Evolutionary conservation across 192 early-diverging fungal genomes (phyloP), one percentile per base, ranked within the genome.

Genomic region (Backusella macrospora): DNA sequence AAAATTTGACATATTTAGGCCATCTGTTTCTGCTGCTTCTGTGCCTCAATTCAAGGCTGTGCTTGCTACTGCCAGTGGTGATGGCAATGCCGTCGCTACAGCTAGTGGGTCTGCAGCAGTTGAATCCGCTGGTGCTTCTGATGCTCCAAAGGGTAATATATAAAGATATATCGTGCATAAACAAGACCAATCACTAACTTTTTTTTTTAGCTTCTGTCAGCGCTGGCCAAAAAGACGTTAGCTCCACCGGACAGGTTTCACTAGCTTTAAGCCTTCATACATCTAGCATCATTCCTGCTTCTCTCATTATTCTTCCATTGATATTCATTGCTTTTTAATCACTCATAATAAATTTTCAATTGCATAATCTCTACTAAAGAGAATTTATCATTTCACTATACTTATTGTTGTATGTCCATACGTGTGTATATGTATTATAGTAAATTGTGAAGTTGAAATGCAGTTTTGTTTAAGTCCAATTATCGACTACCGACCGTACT

Each of bases 211-310:
- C 52, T 59, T 59, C 52, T 59, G 21, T 4, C 10, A 59, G 52
- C 26, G 52, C 21, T 59, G 52, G 52, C 9, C 52, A 59, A 59
- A 59, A 59, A 59, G 52, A 59, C 26, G 5, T 59, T 26, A 59
- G 21, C 13, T 26, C 52, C 52, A 59, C 52, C 21, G 52, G 52
- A 59, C 52, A 59, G 52, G 52, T 59, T 59, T 59, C 52, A 59
- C 52, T 59, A 59, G 52, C 52, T 13, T 13, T 29, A 23, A 59
- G 52, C 10, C 52, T 59, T 59, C 9, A 6, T 59, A 10, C 52
- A 26, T 59, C 52, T 9, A 3, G 10, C 26, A 26, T 23, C 52
- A 23, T 59, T 23, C 52, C 52, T 29, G 8, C 8, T 13, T 59
- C 52, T 59, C 52, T 59, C 21, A 23, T 59, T 10, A 26, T 59